phyloP scores from a whole-genome alignment of 495 filamentous ascomycete genomes.

The Schizothecium vesticola region DNA sequence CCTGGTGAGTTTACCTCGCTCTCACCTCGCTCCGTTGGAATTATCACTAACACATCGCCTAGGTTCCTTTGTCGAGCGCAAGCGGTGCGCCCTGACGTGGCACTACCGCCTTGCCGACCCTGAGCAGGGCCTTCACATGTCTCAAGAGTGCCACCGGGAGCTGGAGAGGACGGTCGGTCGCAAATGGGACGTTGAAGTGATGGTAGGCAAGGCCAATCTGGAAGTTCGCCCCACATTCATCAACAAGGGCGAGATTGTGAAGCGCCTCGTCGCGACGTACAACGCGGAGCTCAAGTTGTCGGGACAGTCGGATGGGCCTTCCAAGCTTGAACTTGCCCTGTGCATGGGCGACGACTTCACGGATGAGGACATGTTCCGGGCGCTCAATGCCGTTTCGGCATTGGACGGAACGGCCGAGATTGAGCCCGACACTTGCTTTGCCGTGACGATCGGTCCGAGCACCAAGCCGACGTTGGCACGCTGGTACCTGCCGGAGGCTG shows the following conservation, averaged over 20 bases:
- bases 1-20: conserved; percentile 48
- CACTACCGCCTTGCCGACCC: conserved; percentile 90
- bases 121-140: conserved; percentile 69
- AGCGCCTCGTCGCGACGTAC: conserved; percentile 66
- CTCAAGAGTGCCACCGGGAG: conserved; percentile 68
- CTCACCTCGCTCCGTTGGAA: neutral
- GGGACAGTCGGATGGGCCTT: conserved; percentile 6
- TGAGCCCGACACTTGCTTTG: conserved; percentile 61
- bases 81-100: conserved; percentile 90
- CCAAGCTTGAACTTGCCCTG: conserved; percentile 69
- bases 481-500: conserved; percentile 81
- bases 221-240: conserved; percentile 95
- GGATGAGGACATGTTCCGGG: conserved; percentile 84
- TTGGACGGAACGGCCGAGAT: conserved; percentile 42
- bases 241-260: conserved; percentile 93
- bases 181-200: conserved; percentile 85
- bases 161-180: conserved; percentile 68
- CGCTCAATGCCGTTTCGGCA: conserved; percentile 50
- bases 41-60: conserved; percentile 21
- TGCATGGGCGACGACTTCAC: conserved; percentile 95
- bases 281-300: conserved; percentile 33
- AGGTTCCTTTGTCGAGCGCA: conserved; percentile 87
- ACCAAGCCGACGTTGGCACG: conserved; percentile 80
- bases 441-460: conserved; percentile 80
- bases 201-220: conserved; percentile 90